A percentile compares a stretch with the other conserved stretches of the same genome.
Conservation (phyloP, 139 green algal genomes). For the Asterochloris sp. region DNA sequence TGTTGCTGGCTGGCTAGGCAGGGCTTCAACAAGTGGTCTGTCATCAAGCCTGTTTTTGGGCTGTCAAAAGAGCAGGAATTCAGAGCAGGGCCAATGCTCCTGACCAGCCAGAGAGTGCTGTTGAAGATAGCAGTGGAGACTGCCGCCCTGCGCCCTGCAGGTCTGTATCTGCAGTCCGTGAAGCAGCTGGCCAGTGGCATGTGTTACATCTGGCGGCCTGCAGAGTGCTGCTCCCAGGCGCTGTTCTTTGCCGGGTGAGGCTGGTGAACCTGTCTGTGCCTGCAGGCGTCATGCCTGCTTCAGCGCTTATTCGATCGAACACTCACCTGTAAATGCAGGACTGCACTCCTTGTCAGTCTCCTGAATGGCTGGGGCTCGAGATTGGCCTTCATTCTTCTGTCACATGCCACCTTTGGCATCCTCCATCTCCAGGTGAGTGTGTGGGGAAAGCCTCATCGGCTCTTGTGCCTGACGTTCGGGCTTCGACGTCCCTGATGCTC, state of each 20-base stretch:
- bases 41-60: no score
- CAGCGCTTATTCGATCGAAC: not conserved
- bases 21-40: no score
- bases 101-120: no score
- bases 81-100: no score
- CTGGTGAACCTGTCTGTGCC: not conserved
- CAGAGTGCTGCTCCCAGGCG: not conserved
- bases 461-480: not conserved
- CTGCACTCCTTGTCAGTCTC: not conserved
- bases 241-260: constrained; percentile 14
- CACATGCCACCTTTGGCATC: constrained; percentile 23
- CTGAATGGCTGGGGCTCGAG: not conserved
- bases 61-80: no score
- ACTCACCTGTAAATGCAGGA: constrained; percentile 4
- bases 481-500: not conserved
- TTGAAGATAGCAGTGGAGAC: no score
- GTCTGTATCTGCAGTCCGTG: constrained; percentile 5
- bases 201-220: not conserved
- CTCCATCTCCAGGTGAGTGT: constrained; percentile 36
- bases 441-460: not conserved
- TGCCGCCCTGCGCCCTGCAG: not conserved
- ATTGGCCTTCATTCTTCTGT: constrained; percentile 20
- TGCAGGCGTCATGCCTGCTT: not conserved
- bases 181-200: constrained; percentile 5
- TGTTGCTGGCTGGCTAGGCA: no score